Conservation (phyloP, 225 moss, liverwort and hornwort genomes). For the Rhytidiadelphus loreus region DNA sequence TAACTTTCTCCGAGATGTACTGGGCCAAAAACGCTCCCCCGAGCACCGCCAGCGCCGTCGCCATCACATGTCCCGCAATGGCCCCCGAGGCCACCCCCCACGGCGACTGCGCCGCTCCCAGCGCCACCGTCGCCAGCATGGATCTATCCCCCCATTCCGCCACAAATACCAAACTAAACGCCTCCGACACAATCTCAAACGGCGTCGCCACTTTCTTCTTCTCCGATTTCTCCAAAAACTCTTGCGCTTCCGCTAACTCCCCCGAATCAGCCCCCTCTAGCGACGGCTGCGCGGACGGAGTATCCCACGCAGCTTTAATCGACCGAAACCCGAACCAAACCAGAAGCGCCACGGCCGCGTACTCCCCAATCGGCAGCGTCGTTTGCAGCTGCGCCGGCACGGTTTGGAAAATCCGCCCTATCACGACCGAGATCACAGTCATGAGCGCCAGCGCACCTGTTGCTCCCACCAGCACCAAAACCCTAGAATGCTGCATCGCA, state of each 20-base stretch:
- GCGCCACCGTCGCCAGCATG: slow-evolving; percentile 93
- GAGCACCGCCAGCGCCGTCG: slow-evolving; percentile 79
- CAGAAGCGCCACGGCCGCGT: slow-evolving; percentile 84
- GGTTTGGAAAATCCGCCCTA: slow-evolving; percentile 73
- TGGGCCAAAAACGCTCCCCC: slow-evolving; percentile 89
- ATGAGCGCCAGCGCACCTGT: slow-evolving; percentile 78
- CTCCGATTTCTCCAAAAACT: slow-evolving; percentile 67
- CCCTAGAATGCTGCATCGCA: slow-evolving; percentile 84
- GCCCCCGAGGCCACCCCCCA: slow-evolving; percentile 95
- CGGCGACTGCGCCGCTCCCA: slow-evolving; percentile 90
- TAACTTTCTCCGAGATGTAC: slow-evolving; percentile 90
- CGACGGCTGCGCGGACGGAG: slow-evolving; percentile 28
- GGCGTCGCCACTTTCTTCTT: slow-evolving; percentile 49
- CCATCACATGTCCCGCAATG: slow-evolving; percentile 82
- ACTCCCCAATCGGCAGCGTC: slow-evolving; percentile 89
- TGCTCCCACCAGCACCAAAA: slow-evolving; percentile 82
- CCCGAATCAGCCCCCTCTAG: slow-evolving; percentile 34
- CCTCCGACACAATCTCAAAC: slow-evolving; percentile 60
- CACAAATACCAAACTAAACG: slow-evolving; percentile 79
- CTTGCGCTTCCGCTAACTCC: slow-evolving; percentile 88
- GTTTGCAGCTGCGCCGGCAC: slow-evolving; percentile 91
- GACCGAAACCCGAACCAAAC: slow-evolving; percentile 95
- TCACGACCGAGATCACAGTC: slow-evolving; percentile 84
- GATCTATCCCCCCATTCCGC: slow-evolving; percentile 99
- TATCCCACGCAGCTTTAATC: slow-evolving; percentile 80